A percentile compares a stretch with the other conserved stretches of the same genome.
These are phyloP conservation scores for Trichoderma lentiforme DNA, from an alignment of 2,329 filamentous ascomycete species.

Conservation along the genomic window DNA sequence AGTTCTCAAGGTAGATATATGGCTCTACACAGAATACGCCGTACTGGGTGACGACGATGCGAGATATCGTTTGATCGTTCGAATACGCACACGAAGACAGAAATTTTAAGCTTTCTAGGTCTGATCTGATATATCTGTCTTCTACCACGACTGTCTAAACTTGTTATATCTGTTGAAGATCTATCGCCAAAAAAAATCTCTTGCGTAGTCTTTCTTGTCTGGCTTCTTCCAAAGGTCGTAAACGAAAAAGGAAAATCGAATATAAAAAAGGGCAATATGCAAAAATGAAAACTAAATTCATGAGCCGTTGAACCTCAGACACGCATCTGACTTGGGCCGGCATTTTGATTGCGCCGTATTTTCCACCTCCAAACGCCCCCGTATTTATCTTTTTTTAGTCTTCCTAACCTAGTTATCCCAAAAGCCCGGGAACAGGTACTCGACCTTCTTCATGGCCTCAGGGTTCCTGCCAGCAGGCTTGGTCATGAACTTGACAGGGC, in stretches of 20 bases:
- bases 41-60: neutral
- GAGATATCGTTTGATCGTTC: neutral
- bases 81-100: neutral
- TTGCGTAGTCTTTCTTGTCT: neutral
- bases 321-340: neutral
- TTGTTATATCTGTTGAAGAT: constrained; percentile 16
- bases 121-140: neutral
- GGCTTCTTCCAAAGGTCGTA: neutral
- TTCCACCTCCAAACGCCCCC: neutral
- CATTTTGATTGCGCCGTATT: neutral
- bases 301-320: neutral
- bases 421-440: constrained; percentile 85
- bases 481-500: constrained; percentile 78
- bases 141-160: neutral
- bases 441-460: constrained; percentile 74
- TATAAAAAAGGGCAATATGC: neutral
- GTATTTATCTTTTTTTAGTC: neutral
- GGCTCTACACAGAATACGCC: neutral
- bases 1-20: neutral
- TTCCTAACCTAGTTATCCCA: constrained; percentile 42
- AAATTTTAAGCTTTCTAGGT: neutral
- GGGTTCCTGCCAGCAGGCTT: constrained; percentile 69
- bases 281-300: neutral
- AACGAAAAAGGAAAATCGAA: neutral
- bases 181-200: neutral